Percentiles rank a stretch among this genome's conserved stretches.
These are phyloP conservation scores for Saturnispora besseyi DNA, from an alignment of 805 yeast species.

Conservation along the genomic window DNA sequence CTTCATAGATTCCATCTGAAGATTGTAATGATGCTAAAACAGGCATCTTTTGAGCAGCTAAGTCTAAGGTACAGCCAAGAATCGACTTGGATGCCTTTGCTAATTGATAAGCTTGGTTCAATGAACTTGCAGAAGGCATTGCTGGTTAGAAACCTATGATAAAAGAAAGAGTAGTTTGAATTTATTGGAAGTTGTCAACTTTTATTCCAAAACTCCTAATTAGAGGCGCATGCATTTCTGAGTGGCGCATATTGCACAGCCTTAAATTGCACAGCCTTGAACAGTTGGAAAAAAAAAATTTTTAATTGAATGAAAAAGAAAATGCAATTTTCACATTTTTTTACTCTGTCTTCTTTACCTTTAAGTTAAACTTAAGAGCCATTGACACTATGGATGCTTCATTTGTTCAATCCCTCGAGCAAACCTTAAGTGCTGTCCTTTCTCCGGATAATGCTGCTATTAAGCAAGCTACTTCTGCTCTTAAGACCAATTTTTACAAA, in stretches of 20 bases:
- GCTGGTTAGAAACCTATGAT: background rate
- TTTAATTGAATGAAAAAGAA: background rate
- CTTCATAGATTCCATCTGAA: conserved; percentile 21
- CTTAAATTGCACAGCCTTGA: background rate
- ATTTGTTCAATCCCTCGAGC: conserved; percentile 63
- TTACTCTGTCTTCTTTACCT: background rate
- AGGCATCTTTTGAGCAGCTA: conserved; percentile 16
- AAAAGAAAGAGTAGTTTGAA: background rate
- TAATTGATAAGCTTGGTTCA: conserved; percentile 22
- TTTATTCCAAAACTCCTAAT: background rate
- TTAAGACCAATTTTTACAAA: conserved; percentile 66
- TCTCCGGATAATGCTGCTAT: conserved; percentile 76
- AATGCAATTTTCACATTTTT: background rate
- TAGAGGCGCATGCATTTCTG: background rate
- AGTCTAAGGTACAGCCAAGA: conserved; percentile 15
- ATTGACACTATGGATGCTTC: conserved; percentile 51
- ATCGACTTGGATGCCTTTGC: conserved; percentile 24
- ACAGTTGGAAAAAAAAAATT: background rate
- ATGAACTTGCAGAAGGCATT: conserved; percentile 20
- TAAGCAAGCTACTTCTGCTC: conserved; percentile 70
- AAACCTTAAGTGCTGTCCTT: conserved; percentile 66
- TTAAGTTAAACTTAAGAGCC: background rate
- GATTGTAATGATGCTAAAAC: conserved; percentile 18
- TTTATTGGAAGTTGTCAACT: too few species aligned
- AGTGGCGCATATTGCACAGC: background rate